Base-by-base conservation (phyloP, 306 rosid genomes). In the Abrus precatorius region DNA sequence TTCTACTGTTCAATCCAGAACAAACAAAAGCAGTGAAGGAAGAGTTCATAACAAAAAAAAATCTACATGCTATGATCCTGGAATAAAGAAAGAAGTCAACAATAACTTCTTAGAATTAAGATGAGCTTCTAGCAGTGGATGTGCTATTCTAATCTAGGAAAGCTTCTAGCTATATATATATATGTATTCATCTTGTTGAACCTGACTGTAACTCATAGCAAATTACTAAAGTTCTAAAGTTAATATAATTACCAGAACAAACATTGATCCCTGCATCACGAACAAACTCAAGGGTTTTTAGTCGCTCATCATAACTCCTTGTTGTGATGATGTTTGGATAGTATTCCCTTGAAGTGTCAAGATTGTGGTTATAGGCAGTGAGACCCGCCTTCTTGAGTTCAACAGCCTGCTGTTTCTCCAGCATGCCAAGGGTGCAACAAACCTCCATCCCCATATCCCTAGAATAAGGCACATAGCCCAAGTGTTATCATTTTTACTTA, bases 361-460 rank as follows among this genome's bases (percentile, higher is more conserved):
- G 97, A 83, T 95, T 95, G 77, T 95, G 99, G 81, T 95, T 95
- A 82, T 95, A 95, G 65, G 99, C 99, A 47, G 99, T 95, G 71
- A 95, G 96, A 83, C 98, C 98, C 0, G 99, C 99, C 82, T 90
- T 89, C 81, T 93, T 95, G 71, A 95, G 99, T 79, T 93, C 93
- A 41, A 68, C 54, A 53, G 99, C 99, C 76, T 95, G 99, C 82
- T 95, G 92, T 80, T 91, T 86, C 92, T 95, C 99, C 54, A 95
- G 75, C 99, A 95, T 95, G 74, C 99, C 99, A 84, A 95, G 87
- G 71, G 99, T 95, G 89, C 99, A 95, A 89, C 99, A 95, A 12
- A 95, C 99, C 85, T 95, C 98, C 99, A 93, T 93, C 72, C 97
- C 99, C 97, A 95, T 90, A 7, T 60, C 87, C 93, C 99, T 95